Evolutionary conservation across 148 eudicot genomes (phyloP).

Genomic region (Agrostemma githago): DNA sequence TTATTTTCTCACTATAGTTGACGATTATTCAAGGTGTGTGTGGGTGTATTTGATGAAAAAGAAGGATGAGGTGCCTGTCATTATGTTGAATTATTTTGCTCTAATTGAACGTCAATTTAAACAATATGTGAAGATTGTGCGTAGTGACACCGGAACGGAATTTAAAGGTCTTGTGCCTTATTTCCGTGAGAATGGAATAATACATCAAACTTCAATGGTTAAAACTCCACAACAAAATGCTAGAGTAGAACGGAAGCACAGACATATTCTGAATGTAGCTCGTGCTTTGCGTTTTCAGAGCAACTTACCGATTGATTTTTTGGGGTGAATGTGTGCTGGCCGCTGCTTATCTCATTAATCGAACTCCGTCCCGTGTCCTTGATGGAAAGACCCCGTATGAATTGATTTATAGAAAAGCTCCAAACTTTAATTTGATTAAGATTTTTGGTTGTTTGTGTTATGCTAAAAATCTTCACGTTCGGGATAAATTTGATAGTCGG

Average conservation of each 20-base stretch:
- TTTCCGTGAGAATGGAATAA: background rate
- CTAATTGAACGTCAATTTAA: constrained; percentile 3
- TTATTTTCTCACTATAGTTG: background rate
- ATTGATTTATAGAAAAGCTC: no score
- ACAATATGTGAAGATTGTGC: background rate
- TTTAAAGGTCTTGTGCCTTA: background rate
- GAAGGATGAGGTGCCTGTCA: background rate
- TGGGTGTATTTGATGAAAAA: background rate
- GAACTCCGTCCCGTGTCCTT: background rate
- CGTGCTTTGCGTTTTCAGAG: background rate
- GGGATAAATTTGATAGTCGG: no score
- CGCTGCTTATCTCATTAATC: background rate
- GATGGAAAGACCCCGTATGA: background rate
- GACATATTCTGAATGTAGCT: background rate
- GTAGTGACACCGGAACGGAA: constrained; percentile 2
- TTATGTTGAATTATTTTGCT: background rate
- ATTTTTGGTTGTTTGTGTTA: no score
- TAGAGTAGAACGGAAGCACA: background rate
- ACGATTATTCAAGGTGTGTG: background rate
- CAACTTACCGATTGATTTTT: background rate
- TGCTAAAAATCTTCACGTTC: no score
- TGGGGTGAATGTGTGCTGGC: background rate
- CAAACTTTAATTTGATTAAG: no score
- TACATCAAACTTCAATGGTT: background rate
- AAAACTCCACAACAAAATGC: constrained; percentile 4